Base-by-base conservation (phyloP, 352 stramenopile genomes). In the Phytophthora boehmeriae region DNA sequence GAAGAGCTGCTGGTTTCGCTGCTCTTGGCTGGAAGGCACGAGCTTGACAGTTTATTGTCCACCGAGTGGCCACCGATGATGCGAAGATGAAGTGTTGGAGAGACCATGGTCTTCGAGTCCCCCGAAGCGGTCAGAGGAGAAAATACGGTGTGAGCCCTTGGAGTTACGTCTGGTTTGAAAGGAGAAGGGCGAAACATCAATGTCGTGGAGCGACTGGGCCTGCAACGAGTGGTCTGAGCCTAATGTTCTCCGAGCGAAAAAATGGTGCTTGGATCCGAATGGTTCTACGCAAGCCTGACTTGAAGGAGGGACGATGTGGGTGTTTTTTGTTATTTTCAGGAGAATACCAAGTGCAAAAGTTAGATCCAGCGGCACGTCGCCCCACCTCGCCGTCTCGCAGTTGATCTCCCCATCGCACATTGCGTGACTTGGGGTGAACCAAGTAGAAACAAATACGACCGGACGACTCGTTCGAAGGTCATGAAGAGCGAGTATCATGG, bases 111-210 rank as follows among this genome's bases (percentile, higher is more conserved):
- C 46, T 38, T 45, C 20, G 41, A 42, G 19, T 27, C 61, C 35
- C 65, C 27, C 36, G 42, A 53, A 53, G 32, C 63, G 49, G 59
- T 52, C 56, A 59, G 19, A 16, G 38, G 8, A 8, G 8, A 5
- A 43, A 28, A 30, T 19, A 42, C 20, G 32, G 44, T 30, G 59
- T 43, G 59, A 57, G 41, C 4, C 60, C 38, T 47, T 47, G 8
- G 41, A 34, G 47, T 38, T 53, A n/a, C 22, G 53, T 17, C 38
- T 1, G 35, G 53, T 19, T 44, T 1, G 35, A 38, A 35, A 32
- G 63, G 51, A 70, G 69, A 73, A 44, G 14, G 54, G 54, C 47
- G 65, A 71, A 71, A 71, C 50, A 64, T 76, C 64, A 73, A 75
- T 75, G 63, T 41, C 54, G 49, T 22, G 52, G 51, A 66, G 57